phyloP scores from a whole-genome alignment of 352 stramenopile genomes.

The Pythium periplocum region DNA sequence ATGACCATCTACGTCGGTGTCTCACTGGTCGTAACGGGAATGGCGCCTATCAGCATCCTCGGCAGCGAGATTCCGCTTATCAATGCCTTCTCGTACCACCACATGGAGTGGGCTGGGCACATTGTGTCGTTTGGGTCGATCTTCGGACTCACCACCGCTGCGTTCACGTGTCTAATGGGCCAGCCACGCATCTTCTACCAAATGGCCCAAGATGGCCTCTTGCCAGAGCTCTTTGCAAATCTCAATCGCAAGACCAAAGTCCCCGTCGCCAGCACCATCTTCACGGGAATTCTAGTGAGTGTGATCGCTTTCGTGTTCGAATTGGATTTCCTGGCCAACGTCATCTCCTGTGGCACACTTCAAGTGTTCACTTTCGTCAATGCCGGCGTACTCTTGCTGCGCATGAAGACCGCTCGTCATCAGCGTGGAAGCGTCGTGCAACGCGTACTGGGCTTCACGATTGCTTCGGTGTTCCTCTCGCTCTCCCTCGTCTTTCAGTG shows the following conservation, averaged over 20 bases:
- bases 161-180: conserved; percentile 91
- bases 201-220: conserved; percentile 83
- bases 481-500: conserved; percentile 65
- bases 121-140: conserved; percentile 91
- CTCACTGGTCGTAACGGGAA: conserved; percentile 86
- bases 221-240: conserved; percentile 59
- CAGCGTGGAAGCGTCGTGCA: conserved; percentile 31
- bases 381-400: conserved; percentile 82
- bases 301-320: conserved; percentile 86
- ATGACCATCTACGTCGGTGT: conserved; percentile 89
- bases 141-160: conserved; percentile 87
- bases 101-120: conserved; percentile 61
- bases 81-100: conserved; percentile 78
- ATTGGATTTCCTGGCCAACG: conserved; percentile 87
- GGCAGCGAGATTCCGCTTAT: conserved; percentile 75
- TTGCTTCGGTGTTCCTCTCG: conserved; percentile 52
- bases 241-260: conserved; percentile 61
- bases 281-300: conserved; percentile 80
- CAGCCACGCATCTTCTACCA: conserved; percentile 91
- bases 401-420: conserved; percentile 40
- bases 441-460: conserved; percentile 56
- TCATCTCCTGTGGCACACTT: conserved; percentile 89
- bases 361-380: conserved; percentile 94
- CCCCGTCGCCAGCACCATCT: conserved; percentile 78
- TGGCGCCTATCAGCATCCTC: conserved; percentile 70